Conservation (phyloP, 2,329 filamentous ascomycete genomes). For the Trichoderma brevicompactum region DNA sequence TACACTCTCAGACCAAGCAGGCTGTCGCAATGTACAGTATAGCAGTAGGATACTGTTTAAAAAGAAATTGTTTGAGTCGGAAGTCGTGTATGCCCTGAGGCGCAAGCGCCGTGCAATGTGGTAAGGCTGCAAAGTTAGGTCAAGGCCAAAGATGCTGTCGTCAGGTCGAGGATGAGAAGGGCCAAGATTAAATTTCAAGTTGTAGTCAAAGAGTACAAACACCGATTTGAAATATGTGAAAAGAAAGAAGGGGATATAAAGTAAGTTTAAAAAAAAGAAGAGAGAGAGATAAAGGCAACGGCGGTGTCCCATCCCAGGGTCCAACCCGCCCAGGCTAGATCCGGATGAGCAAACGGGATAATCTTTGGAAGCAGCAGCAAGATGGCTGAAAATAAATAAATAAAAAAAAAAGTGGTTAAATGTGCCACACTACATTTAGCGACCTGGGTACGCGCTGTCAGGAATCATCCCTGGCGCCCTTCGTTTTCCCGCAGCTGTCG, state of each 20-base stretch:
- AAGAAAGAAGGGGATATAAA: constrained; percentile 3
- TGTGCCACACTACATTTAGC: constrained; percentile 33
- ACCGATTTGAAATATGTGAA: neutral
- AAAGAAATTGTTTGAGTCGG: neutral
- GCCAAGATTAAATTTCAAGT: neutral
- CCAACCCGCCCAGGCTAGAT: too few species aligned
- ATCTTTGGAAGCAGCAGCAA: too few species aligned
- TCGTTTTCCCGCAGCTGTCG: constrained; percentile 35
- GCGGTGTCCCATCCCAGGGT: neutral
- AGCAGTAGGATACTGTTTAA: neutral
- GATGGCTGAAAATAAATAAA: neutral
- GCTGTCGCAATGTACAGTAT: neutral
- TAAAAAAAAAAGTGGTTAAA: neutral
- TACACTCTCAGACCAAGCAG: neutral
- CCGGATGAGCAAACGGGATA: too few species aligned
- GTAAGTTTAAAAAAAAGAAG: neutral
- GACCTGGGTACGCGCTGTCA: constrained; percentile 56
- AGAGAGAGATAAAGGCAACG: neutral
- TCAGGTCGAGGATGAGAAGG: neutral
- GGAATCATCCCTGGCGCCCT: constrained; percentile 54
- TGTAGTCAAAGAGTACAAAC: neutral
- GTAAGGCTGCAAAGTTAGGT: neutral
- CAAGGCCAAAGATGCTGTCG: constrained; percentile 3
- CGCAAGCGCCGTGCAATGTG: neutral
- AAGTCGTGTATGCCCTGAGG: neutral